phyloP scores from a whole-genome alignment of 495 filamentous ascomycete genomes.

The Letharia lupina region DNA sequence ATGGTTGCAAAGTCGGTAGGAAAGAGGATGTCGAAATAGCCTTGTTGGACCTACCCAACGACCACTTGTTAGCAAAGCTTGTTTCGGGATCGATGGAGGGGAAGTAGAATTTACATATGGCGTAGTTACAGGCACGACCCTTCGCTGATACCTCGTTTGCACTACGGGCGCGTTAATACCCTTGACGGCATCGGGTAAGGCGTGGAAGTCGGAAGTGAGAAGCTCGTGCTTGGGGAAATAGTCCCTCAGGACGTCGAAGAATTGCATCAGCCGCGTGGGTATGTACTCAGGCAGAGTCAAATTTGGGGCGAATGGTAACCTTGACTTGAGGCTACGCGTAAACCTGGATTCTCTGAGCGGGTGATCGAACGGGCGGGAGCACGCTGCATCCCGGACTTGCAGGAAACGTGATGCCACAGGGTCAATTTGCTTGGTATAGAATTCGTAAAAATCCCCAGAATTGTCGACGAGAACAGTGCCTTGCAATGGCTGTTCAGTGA shows the following conservation, averaged over 20 bases:
- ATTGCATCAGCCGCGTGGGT: constrained; percentile 88
- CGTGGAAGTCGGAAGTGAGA: constrained; percentile 84
- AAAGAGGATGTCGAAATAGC: constrained; percentile 98
- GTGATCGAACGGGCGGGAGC: constrained; percentile 43
- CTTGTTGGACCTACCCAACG: constrained; percentile 71
- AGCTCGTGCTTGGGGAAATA: constrained; percentile 87
- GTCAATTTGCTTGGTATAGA: constrained; percentile 71
- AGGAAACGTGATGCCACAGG: constrained; percentile 77
- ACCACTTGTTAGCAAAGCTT: background rate
- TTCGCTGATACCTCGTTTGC: constrained; percentile 80
- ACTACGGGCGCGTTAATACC: constrained; percentile 91
- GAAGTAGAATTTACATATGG: constrained; percentile 59
- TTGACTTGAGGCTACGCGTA: constrained; percentile 48
- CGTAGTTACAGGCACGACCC: constrained; percentile 80
- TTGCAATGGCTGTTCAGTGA: constrained; percentile 70
- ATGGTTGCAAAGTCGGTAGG: constrained; percentile 86
- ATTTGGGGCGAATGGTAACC: constrained; percentile 62
- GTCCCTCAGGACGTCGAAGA: constrained; percentile 79
- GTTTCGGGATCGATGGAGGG: background rate
- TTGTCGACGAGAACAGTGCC: constrained; percentile 77
- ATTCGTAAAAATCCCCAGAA: constrained; percentile 88
- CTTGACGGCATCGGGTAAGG: constrained; percentile 67
- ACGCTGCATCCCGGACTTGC: constrained; percentile 62
- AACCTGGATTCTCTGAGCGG: constrained; percentile 46
- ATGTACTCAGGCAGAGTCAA: constrained; percentile 81